These are phyloP conservation scores for rapeseed (Brassica napus) DNA, from an alignment of 345 rosid genomes.

Conservation along the genomic window DNA sequence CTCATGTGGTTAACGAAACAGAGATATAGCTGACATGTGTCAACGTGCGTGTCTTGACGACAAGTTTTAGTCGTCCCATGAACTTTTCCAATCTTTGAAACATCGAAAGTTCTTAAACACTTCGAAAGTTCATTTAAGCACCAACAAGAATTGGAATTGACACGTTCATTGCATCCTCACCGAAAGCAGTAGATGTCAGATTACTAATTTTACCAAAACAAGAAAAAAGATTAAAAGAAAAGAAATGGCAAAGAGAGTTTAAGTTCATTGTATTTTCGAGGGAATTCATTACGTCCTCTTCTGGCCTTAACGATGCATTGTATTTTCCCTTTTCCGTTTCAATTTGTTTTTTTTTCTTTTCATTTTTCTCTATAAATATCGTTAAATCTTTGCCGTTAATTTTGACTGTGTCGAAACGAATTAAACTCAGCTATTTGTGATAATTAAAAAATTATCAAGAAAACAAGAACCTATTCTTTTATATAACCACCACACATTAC, in stretches of 20 bases:
- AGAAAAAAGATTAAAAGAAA: not conserved
- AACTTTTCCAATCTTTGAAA: constrained; percentile 10
- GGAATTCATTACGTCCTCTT: constrained; percentile 28
- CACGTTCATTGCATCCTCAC: constrained; percentile 37
- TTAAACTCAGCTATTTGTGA: not conserved
- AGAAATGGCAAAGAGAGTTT: constrained; percentile 21
- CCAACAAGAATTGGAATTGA: constrained; percentile 5
- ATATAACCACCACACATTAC: not conserved
- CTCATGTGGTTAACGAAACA: constrained; percentile 27
- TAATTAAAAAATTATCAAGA: not conserved
- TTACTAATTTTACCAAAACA: constrained; percentile 14
- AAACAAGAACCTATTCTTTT: not conserved
- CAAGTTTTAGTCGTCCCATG: constrained; percentile 15
- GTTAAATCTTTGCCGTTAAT: not conserved
- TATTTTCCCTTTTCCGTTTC: constrained; percentile 3
- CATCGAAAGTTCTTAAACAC: constrained; percentile 29
- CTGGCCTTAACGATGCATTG: constrained; percentile 18
- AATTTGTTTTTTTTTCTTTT: not conserved
- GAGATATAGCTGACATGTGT: constrained; percentile 33
- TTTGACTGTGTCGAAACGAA: not conserved
- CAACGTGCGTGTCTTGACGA: constrained; percentile 6
- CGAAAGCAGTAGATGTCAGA: constrained; percentile 32
- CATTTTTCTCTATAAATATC: not conserved
- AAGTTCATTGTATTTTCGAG: constrained; percentile 34
- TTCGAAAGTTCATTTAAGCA: constrained; percentile 22